Conservation (phyloP, 139 green algal species). For the Klebsormidium nitens region DNA sequence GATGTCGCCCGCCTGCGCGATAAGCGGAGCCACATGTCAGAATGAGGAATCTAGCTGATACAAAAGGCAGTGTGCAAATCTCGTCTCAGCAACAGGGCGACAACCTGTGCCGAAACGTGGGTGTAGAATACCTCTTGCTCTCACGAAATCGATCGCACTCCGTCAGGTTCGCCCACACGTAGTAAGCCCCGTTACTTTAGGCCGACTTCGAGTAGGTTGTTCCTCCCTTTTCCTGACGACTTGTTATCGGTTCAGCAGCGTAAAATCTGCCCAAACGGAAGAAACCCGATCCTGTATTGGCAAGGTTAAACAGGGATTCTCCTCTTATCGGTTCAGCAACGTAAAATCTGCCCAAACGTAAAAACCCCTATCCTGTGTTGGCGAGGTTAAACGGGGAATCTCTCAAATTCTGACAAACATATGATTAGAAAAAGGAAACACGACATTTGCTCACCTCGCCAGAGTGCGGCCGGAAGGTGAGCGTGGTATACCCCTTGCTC, state of each 20-base stretch:
- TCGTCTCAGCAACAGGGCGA: not conserved
- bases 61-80: not conserved
- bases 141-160: constrained; percentile 88
- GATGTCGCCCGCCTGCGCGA: constrained; percentile 83
- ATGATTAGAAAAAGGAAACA: not conserved
- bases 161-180: constrained; percentile 97
- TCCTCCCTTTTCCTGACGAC: too few species aligned
- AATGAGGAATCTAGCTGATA: not conserved
- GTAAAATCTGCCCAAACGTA: too few species aligned
- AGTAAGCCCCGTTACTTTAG: constrained; percentile 97
- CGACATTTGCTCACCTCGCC: constrained; percentile 37
- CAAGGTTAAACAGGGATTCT: too few species aligned
- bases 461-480: constrained; percentile 79
- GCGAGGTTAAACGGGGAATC: too few species aligned
- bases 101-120: constrained; percentile 87
- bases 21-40: too few species aligned
- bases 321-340: too few species aligned
- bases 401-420: too few species aligned
- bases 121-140: constrained; percentile 80
- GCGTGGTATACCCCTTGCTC: constrained; percentile 81
- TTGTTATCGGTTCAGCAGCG: too few species aligned
- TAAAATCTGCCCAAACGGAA: too few species aligned
- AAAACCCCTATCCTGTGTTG: too few species aligned
- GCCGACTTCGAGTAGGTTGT: constrained; percentile 75
- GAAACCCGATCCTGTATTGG: too few species aligned